phyloP scores from a whole-genome alignment of 495 filamentous ascomycete species.

The Ramalina intermedia region DNA sequence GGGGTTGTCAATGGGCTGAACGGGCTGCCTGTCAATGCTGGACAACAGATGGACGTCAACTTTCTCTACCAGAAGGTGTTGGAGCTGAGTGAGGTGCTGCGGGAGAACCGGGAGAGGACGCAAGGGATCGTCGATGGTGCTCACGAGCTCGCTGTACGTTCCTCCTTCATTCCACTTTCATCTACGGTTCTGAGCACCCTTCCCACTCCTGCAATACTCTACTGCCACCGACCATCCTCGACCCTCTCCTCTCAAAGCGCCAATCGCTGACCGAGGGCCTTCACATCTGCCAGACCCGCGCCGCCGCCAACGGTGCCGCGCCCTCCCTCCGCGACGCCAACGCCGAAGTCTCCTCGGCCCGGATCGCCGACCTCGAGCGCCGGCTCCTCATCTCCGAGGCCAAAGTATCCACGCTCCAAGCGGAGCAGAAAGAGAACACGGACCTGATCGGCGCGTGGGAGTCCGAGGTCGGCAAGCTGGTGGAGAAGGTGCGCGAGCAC shows the following conservation, averaged over 20 bases:
- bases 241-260: too few relatives aligned
- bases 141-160: slow-evolving; percentile 41
- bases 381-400: slow-evolving; percentile 36
- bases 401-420: slow-evolving; percentile 30
- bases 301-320: slow-evolving; percentile 28
- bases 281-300: slow-evolving; percentile 20
- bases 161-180: background rate
- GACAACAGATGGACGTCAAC: slow-evolving; percentile 77
- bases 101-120: slow-evolving; percentile 63
- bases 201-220: background rate
- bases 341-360: slow-evolving; percentile 33
- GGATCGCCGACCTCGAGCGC: slow-evolving; percentile 36
- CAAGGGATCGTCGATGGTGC: slow-evolving; percentile 58
- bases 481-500: slow-evolving; percentile 48
- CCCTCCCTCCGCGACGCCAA: slow-evolving; percentile 33
- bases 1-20: slow-evolving; percentile 33
- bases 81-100: slow-evolving; percentile 60
- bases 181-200: background rate
- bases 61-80: slow-evolving; percentile 73
- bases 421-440: slow-evolving; percentile 35
- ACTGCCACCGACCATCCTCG: too few relatives aligned
- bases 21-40: slow-evolving; percentile 53
- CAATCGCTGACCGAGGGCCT: background rate
- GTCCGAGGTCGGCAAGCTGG: slow-evolving; percentile 36
- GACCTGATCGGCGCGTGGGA: slow-evolving; percentile 46